These are phyloP conservation scores for Beauveria caledonica DNA, from an alignment of 2,329 filamentous ascomycete genomes.

Conservation along the genomic window DNA sequence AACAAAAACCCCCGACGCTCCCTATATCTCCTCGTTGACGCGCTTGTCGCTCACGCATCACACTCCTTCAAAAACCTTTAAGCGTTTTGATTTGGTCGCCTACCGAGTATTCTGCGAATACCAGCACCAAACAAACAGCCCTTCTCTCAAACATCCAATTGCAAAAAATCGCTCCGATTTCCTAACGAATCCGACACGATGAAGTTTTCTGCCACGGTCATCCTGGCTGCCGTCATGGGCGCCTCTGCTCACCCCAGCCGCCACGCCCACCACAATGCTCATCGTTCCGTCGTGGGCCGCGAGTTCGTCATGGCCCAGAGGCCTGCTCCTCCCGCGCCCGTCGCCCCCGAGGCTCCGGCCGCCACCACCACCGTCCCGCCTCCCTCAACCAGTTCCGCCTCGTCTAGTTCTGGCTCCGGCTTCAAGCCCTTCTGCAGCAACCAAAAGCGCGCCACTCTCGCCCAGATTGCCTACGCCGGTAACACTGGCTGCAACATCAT, in stretches of 20 bases:
- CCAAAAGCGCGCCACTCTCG: slow-evolving; percentile 38
- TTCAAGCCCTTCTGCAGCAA: slow-evolving; percentile 27
- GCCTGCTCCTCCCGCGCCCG: slow-evolving; percentile 17
- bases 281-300: slow-evolving; percentile 24
- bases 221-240: slow-evolving; percentile 33
- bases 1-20: slow-evolving; percentile 3
- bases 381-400: not conserved
- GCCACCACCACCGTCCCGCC: slow-evolving; percentile 9
- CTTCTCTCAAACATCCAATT: not conserved
- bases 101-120: slow-evolving; percentile 12
- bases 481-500: slow-evolving; percentile 47
- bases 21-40: slow-evolving; percentile 9
- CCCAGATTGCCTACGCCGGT: slow-evolving; percentile 38
- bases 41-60: slow-evolving; percentile 10
- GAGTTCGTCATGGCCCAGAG: slow-evolving; percentile 28
- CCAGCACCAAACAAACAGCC: not conserved
- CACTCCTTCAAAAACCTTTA: slow-evolving; percentile 11
- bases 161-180: not conserved
- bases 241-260: slow-evolving; percentile 34
- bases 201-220: slow-evolving; percentile 32
- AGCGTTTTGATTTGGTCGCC: slow-evolving; percentile 9
- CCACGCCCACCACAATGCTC: slow-evolving; percentile 27
- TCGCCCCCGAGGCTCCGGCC: slow-evolving; percentile 5
- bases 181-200: slow-evolving; percentile 21
- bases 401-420: slow-evolving; percentile 8